Evolutionary conservation across 2,329 filamentous ascomycete genomes (phyloP).

Genomic region (Diplodia corticola): DNA sequence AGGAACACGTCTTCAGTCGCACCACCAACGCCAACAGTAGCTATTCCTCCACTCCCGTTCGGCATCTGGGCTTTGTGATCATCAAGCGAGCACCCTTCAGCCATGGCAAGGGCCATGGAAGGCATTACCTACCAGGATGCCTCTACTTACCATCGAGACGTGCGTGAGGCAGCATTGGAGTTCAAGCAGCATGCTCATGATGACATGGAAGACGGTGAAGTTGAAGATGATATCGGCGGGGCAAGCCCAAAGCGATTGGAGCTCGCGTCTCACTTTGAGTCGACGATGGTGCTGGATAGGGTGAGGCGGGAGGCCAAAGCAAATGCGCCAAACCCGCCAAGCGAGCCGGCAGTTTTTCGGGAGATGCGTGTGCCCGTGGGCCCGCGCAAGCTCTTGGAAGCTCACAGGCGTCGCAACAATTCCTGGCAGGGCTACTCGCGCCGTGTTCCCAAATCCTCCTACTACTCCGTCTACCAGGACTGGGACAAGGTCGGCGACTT

Average conservation of each 20-base stretch:
- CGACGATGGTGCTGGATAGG: constrained; percentile 14
- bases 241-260: constrained; percentile 1
- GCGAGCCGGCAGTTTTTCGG: not conserved
- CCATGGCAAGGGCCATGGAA: constrained; percentile 11
- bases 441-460: not conserved
- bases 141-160: constrained; percentile 20
- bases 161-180: constrained; percentile 8
- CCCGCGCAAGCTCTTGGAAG: constrained; percentile 21
- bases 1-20: not conserved
- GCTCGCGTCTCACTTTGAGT: constrained; percentile 14
- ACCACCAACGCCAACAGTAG: not conserved
- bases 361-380: constrained; percentile 13
- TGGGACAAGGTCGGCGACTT: constrained; percentile 16
- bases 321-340: constrained; percentile 8
- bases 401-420: constrained; percentile 6
- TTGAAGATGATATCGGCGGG: not conserved
- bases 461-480: constrained; percentile 3
- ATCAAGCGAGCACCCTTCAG: not conserved
- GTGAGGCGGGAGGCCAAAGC: not conserved
- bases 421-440: not conserved
- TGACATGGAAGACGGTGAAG: not conserved
- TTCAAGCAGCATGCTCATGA: not conserved
- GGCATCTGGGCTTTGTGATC: not conserved
- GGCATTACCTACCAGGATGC: constrained; percentile 20
- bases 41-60: not conserved